Evolutionary conservation across 129 eudicot species (phyloP).

Genomic region (Mikania micrantha): DNA sequence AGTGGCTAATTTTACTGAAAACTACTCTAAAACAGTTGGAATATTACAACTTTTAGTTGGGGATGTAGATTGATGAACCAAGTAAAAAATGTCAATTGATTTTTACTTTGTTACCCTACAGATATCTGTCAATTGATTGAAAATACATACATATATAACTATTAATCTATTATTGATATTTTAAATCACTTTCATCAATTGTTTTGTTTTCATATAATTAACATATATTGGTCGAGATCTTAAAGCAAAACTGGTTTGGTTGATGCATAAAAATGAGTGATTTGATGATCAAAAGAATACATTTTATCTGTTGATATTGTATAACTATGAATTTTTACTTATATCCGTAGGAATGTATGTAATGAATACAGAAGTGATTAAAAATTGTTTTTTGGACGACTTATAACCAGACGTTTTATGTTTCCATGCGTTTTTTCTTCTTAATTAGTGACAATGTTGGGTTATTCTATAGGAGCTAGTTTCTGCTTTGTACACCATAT

Average conservation of each 20-base stretch:
- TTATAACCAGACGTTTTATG: not conserved
- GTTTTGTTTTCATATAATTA: not conserved
- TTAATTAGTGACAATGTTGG: too few species aligned
- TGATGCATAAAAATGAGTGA: not conserved
- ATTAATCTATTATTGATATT: not conserved
- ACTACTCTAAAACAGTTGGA: not conserved
- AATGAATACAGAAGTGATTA: not conserved
- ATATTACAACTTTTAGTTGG: not conserved
- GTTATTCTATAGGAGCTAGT: not conserved
- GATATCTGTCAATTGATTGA: conserved; percentile 12
- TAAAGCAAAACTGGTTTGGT: not conserved
- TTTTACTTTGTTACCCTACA: not conserved
- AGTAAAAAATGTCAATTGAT: not conserved
- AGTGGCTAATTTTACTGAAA: not conserved
- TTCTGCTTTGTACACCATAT: not conserved
- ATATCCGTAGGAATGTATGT: too few species aligned
- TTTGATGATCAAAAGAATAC: not conserved
- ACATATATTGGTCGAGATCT: not conserved
- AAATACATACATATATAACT: not conserved
- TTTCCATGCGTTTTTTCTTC: not conserved
- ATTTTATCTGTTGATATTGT: not conserved
- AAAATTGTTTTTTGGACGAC: not conserved
- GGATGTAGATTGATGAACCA: not conserved
- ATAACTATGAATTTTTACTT: too few species aligned
- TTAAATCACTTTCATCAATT: not conserved